Percentiles rank a stretch among this genome's conserved stretches.
These are phyloP conservation scores for Beauveria sp. DNA, from an alignment of 2,329 filamentous ascomycete genomes.

Conservation along the genomic window DNA sequence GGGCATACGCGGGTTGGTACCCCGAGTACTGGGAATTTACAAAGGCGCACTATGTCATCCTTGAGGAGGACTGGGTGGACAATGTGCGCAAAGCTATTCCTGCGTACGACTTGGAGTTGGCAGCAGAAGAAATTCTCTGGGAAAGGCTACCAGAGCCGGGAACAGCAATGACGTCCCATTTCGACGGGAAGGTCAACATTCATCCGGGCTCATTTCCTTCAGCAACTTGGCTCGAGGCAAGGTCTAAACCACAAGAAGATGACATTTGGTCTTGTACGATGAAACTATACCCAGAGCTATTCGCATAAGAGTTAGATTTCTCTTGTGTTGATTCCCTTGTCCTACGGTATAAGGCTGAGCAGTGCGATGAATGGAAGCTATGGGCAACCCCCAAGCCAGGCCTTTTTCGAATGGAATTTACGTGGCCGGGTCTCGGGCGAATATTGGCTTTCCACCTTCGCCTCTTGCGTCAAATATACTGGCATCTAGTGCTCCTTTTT, in stretches of 20 bases:
- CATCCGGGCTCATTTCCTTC: neutral
- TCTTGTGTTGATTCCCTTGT: too few relatives aligned
- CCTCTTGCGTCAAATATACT: too few relatives aligned
- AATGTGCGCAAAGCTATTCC: neutral
- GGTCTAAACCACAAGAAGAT: neutral
- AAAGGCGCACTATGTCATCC: conserved; percentile 19
- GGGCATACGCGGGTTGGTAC: conserved; percentile 27
- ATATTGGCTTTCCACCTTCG: too few relatives aligned
- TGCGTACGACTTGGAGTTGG: neutral
- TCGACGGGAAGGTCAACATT: neutral
- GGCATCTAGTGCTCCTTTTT: too few relatives aligned
- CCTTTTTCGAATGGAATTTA: too few relatives aligned
- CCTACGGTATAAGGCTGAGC: too few relatives aligned
- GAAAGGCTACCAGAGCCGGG: neutral
- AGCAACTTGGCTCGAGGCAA: neutral
- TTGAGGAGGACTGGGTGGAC: neutral
- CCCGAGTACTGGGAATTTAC: conserved; percentile 26
- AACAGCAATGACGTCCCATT: neutral
- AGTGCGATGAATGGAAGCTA: too few relatives aligned
- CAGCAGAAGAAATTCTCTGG: neutral
- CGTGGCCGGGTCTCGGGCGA: too few relatives aligned
- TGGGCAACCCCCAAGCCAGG: too few relatives aligned
- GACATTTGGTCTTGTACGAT: neutral
- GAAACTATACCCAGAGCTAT: neutral
- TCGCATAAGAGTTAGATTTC: too few relatives aligned